phyloP scores from a whole-genome alignment of 495 filamentous ascomycete genomes.

The Podospora appendiculata region DNA sequence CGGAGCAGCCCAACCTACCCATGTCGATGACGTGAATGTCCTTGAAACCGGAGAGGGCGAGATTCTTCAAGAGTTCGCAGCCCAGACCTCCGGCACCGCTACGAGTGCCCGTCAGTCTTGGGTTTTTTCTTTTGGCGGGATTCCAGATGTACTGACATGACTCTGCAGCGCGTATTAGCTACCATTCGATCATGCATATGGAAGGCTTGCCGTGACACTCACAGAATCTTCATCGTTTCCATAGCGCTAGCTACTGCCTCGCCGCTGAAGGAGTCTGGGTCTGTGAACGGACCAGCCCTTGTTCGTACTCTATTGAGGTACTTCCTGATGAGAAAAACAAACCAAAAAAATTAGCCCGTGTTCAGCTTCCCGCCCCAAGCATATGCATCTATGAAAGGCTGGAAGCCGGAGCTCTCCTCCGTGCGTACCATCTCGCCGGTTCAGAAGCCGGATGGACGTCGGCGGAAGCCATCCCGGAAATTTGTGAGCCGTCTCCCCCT shows the following conservation, averaged over 20 bases:
- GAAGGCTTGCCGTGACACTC: neutral
- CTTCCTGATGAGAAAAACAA: slow-evolving; percentile 39
- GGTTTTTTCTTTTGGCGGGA: neutral
- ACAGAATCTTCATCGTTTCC: slow-evolving; percentile 34
- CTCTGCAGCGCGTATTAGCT: neutral
- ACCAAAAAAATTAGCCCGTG: neutral
- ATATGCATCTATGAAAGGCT: too few relatives aligned
- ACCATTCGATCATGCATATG: neutral
- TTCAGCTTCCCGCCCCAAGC: too few relatives aligned
- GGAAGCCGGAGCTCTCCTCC: neutral
- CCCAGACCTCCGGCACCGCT: slow-evolving; percentile 86
- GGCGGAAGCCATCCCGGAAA: slow-evolving; percentile 19
- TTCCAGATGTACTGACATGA: slow-evolving; percentile 16
- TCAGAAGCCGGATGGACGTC: slow-evolving; percentile 17
- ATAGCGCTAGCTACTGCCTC: slow-evolving; percentile 54
- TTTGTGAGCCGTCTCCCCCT: neutral
- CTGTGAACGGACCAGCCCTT: slow-evolving; percentile 70
- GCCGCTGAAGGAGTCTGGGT: slow-evolving; percentile 59
- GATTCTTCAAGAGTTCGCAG: slow-evolving; percentile 94
- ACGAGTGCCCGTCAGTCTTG: slow-evolving; percentile 33
- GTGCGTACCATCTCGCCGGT: slow-evolving; percentile 19
- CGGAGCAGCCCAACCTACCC: slow-evolving; percentile 21
- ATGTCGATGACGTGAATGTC: slow-evolving; percentile 99
- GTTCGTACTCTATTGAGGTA: slow-evolving; percentile 72
- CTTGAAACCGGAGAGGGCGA: slow-evolving; percentile 91